These are phyloP conservation scores for Fusarium equiseti DNA, from an alignment of 2,329 filamentous ascomycete genomes.

Conservation along the genomic window DNA sequence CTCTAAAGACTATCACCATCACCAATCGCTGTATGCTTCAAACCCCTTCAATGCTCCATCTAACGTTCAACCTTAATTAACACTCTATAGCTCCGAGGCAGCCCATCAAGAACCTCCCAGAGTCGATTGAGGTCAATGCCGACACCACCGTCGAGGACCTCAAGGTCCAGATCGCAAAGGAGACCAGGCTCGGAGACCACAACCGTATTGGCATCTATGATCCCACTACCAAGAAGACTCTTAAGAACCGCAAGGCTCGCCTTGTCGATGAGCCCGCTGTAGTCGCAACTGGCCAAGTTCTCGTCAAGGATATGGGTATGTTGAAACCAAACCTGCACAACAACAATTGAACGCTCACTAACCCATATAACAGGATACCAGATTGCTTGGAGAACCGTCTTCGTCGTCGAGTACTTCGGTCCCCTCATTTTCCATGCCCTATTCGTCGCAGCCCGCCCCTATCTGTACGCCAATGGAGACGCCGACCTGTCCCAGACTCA, in stretches of 20 bases:
- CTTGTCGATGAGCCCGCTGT: slow-evolving; percentile 63
- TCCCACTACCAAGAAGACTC: slow-evolving; percentile 69
- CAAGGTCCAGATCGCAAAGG: slow-evolving; percentile 67
- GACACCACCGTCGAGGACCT: slow-evolving; percentile 70
- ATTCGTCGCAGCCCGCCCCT: slow-evolving; percentile 77
- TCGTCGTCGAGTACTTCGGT: slow-evolving; percentile 93
- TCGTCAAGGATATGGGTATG: slow-evolving; percentile 94
- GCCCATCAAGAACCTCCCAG: slow-evolving; percentile 67
- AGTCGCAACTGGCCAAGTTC: slow-evolving; percentile 67
- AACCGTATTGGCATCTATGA: slow-evolving; percentile 74
- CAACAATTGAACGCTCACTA: background rate
- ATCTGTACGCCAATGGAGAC: slow-evolving; percentile 62
- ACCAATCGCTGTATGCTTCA: slow-evolving; percentile 55
- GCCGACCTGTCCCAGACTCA: slow-evolving; percentile 74
- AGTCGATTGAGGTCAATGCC: slow-evolving; percentile 61
- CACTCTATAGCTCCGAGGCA: slow-evolving; percentile 58
- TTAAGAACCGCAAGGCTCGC: slow-evolving; percentile 71
- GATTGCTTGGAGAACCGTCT: slow-evolving; percentile 92
- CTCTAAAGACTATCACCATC: slow-evolving; percentile 57
- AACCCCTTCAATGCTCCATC: background rate
- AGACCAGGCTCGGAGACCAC: slow-evolving; percentile 64
- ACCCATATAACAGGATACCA: slow-evolving; percentile 74
- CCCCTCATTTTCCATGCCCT: slow-evolving; percentile 88
- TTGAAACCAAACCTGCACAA: slow-evolving; percentile 5
- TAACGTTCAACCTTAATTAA: background rate